These are phyloP conservation scores for Neckera pumila DNA, from an alignment of 225 moss, liverwort and hornwort species.

Conservation along the genomic window DNA sequence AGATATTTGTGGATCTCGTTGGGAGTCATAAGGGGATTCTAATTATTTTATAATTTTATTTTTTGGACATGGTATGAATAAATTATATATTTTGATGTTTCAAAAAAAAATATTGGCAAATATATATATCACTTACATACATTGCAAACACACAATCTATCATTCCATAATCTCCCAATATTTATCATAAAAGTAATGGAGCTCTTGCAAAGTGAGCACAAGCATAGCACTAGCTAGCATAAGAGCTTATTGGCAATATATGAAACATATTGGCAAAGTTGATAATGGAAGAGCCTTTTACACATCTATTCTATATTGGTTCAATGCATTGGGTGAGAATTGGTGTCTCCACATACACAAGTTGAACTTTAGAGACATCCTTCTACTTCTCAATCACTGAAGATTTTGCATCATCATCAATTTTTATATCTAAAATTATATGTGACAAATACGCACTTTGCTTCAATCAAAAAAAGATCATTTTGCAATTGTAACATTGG, in stretches of 20 bases:
- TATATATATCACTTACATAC: background rate
- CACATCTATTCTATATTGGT: fast-evolving
- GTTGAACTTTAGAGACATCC: background rate
- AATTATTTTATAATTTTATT: too few relatives aligned
- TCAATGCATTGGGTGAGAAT: background rate
- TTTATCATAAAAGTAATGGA: background rate
- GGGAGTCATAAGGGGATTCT: too few relatives aligned
- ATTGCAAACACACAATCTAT: background rate
- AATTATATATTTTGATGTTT: too few relatives aligned
- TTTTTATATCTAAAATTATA: background rate
- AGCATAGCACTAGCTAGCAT: too few relatives aligned
- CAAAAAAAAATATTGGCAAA: too few relatives aligned
- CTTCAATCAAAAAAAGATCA: background rate
- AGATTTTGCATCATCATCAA: background rate
- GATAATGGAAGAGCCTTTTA: background rate
- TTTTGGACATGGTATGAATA: too few relatives aligned
- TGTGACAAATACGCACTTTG: background rate
- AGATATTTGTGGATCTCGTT: too few relatives aligned
- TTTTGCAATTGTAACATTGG: background rate
- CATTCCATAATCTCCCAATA: background rate
- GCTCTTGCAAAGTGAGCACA: too few relatives aligned
- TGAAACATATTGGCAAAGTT: background rate
- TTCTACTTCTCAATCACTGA: background rate
- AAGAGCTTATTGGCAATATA: too few relatives aligned
- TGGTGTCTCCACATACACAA: background rate